Evolutionary conservation across 2,329 filamentous ascomycete genomes (phyloP).

Genomic region (Trichoderma lentiforme): DNA sequence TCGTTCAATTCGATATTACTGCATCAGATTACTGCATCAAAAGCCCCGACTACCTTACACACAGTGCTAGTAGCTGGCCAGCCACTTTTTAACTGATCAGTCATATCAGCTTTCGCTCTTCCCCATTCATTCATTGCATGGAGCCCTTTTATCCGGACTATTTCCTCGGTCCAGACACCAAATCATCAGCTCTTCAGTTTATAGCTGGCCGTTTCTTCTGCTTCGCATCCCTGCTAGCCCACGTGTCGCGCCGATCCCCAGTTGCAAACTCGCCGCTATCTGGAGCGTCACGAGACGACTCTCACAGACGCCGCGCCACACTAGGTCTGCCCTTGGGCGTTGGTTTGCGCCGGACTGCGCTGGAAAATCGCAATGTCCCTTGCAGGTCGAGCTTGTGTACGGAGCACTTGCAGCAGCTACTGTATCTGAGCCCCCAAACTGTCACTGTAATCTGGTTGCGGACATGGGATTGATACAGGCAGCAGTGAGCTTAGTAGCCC

Average conservation of each 20-base stretch:
- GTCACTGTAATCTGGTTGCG: neutral
- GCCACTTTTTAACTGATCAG: neutral
- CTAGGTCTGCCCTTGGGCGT: conserved; percentile 6
- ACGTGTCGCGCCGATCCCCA: conserved; percentile 21
- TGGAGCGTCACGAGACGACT: conserved; percentile 2
- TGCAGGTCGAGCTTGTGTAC: neutral
- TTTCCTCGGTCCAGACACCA: neutral
- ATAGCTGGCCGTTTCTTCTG: neutral
- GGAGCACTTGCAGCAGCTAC: neutral
- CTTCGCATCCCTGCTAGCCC: conserved; percentile 20
- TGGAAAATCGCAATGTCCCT: neutral
- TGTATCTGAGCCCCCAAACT: neutral
- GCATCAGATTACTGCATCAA: too few species aligned
- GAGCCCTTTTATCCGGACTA: neutral
- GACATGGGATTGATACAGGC: neutral
- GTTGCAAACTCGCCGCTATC: conserved; percentile 6
- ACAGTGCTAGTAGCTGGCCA: neutral
- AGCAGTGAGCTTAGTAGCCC: neutral
- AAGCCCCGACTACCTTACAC: too few species aligned
- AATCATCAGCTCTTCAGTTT: neutral
- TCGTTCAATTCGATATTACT: too few species aligned
- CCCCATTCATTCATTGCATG: neutral
- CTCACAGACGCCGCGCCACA: neutral
- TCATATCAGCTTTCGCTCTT: neutral
- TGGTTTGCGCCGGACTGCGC: conserved; percentile 15